Percentiles rank a stretch among this genome's conserved stretches.
These are phyloP conservation scores for Aspergillus niger DNA, from an alignment of 2,329 filamentous ascomycete genomes.

Conservation along the genomic window DNA sequence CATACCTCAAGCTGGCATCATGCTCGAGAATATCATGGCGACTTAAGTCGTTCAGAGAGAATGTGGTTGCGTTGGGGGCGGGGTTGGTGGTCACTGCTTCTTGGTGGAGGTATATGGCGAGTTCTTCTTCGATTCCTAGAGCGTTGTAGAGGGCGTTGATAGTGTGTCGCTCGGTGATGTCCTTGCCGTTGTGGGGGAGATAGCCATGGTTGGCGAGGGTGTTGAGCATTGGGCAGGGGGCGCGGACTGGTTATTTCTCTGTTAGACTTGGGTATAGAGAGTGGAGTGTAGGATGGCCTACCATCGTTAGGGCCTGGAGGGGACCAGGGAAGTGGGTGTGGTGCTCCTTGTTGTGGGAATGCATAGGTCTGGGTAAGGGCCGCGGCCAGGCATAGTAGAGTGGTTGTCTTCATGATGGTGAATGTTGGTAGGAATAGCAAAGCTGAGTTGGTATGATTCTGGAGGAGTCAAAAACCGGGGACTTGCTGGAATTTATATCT, in stretches of 20 bases:
- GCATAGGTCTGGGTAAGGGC: background rate
- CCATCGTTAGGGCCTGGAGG: background rate
- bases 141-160: slow-evolving; percentile 25
- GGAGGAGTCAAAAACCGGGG: background rate
- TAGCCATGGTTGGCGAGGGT: slow-evolving; percentile 46
- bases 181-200: slow-evolving; percentile 43
- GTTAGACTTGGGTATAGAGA: no score
- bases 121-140: slow-evolving; percentile 10
- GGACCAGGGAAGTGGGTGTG: background rate
- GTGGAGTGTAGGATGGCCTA: background rate
- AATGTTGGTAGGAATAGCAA: background rate
- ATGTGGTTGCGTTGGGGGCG: slow-evolving; percentile 22
- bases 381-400: background rate
- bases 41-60: slow-evolving; percentile 19
- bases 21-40: slow-evolving; percentile 16
- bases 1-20: slow-evolving; percentile 22
- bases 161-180: slow-evolving; percentile 37
- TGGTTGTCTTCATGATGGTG: background rate
- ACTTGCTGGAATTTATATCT: background rate
- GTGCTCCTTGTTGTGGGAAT: background rate
- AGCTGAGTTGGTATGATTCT: background rate
- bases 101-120: slow-evolving; percentile 6
- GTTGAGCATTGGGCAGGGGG: slow-evolving; percentile 45
- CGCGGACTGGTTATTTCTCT: slow-evolving; percentile 14
- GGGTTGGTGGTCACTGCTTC: slow-evolving; percentile 23